phyloP scores from a whole-genome alignment of 345 rosid genomes.

The Eucalyptus pauciflora region DNA sequence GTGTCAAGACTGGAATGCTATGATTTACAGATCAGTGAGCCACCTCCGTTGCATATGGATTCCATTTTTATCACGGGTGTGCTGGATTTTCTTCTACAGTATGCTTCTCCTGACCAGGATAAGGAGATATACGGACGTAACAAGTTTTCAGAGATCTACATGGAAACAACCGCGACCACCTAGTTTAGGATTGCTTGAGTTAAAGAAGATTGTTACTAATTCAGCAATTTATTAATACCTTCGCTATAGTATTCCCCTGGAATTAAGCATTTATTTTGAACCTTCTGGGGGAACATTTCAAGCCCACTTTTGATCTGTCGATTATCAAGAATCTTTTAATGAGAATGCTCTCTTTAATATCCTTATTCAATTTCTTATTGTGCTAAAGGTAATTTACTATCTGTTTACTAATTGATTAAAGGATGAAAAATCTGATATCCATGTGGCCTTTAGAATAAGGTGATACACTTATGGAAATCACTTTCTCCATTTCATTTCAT shows the following conservation, averaged over 20 bases:
- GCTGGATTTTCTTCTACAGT: background rate
- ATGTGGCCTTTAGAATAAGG: background rate
- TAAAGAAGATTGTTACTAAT: background rate
- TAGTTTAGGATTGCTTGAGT: background rate
- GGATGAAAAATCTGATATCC: background rate
- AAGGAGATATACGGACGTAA: background rate
- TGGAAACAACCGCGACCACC: background rate
- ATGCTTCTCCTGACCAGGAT: background rate
- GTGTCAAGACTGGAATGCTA: background rate
- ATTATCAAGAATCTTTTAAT: background rate
- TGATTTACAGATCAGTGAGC: background rate
- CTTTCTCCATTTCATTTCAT: background rate
- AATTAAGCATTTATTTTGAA: background rate
- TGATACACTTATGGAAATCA: background rate
- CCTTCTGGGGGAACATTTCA: background rate
- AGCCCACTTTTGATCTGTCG: background rate
- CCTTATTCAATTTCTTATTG: background rate
- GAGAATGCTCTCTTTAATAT: background rate
- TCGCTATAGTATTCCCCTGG: background rate
- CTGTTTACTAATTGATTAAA: background rate
- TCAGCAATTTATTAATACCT: background rate
- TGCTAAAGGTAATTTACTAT: background rate
- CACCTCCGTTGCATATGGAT: background rate
- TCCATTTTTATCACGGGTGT: background rate
- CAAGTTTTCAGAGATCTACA: background rate